Evolutionary conservation across 495 filamentous ascomycete genomes (phyloP), one percentile per base, ranked within the genome.

Genomic region (Amniculicola lignicola): DNA sequence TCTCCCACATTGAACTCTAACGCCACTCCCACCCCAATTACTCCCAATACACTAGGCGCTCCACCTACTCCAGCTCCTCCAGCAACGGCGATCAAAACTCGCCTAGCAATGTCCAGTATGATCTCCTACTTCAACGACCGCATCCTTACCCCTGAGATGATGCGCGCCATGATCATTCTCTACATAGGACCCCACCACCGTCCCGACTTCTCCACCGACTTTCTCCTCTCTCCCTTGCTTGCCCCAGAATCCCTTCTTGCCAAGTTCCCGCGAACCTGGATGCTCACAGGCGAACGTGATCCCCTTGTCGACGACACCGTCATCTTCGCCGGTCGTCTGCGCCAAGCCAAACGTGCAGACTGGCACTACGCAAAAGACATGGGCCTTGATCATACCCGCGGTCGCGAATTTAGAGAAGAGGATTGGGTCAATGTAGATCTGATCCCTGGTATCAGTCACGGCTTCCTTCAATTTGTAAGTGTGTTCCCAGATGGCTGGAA

Each of bases 81-180:
- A 61, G 65, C 79, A n/a, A 79, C 77, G 49, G 72, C 85, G 1
- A 82, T 95, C 49, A 84, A 80, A 56, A 97, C 93, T 15, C 82
- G 90, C 35, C 80, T 98, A 6, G 90, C 93, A 35, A 91, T 90
- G 72, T 89, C 89, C 0, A 88, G 83, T n/a, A 92, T 96, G 82
- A 91, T 98, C 48, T 95, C 92, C 10, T 98, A 97, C 73, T 93
- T 96, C 67, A 89, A 91, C 69, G 93, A 98, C 71, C 88, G 94
- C 19, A 87, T 98, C 29, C 78, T 98, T 21, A 90, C 88, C 0
- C 94, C 93, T 0, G 94, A 97, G 68, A 95, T 98, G 89, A 96
- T 97, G 86, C 86, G 93, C 45, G 90, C 90, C 24, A 97, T 98
- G 93, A 93, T 98, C 53, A 95, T 98, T 69, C 79, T 98, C 18